phyloP scores from a whole-genome alignment of 768 basidiomycete genomes.

The Hericium coralloides region DNA sequence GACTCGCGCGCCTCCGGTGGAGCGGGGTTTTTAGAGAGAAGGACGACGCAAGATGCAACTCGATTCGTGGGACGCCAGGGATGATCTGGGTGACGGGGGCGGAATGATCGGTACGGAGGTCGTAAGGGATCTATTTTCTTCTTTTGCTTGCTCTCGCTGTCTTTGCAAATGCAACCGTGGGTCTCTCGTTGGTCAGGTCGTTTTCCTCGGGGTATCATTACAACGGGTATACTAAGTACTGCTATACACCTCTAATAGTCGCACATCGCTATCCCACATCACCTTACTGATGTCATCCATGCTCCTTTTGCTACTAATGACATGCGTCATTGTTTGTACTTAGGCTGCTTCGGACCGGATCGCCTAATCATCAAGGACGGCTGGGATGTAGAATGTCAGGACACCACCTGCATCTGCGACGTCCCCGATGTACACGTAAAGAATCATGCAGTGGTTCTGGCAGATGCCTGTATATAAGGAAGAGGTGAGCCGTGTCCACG shows the following conservation, averaged over 20 bases:
- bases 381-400: constrained; percentile 83
- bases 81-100: too few species aligned
- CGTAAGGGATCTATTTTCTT: neutral
- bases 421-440: constrained; percentile 86
- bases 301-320: neutral
- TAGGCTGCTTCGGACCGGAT: neutral
- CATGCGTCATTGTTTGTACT: neutral
- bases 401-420: constrained; percentile 74
- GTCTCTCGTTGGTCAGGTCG: neutral
- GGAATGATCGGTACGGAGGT: neutral
- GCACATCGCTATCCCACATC: neutral
- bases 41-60: too few species aligned
- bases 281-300: neutral
- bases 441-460: constrained; percentile 72
- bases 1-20: too few species aligned
- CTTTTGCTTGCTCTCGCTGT: neutral
- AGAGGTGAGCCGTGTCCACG: neutral
- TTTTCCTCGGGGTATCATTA: neutral
- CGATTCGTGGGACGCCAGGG: too few species aligned
- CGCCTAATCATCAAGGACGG: constrained; percentile 48
- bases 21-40: too few species aligned
- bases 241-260: neutral
- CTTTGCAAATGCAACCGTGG: neutral
- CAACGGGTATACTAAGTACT: neutral
- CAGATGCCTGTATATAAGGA: constrained; percentile 56